Evolutionary conservation across 2,329 filamentous ascomycete genomes (phyloP), one percentile per base, ranked within the genome.

Genomic region (Plectosphaerella cucumerina): DNA sequence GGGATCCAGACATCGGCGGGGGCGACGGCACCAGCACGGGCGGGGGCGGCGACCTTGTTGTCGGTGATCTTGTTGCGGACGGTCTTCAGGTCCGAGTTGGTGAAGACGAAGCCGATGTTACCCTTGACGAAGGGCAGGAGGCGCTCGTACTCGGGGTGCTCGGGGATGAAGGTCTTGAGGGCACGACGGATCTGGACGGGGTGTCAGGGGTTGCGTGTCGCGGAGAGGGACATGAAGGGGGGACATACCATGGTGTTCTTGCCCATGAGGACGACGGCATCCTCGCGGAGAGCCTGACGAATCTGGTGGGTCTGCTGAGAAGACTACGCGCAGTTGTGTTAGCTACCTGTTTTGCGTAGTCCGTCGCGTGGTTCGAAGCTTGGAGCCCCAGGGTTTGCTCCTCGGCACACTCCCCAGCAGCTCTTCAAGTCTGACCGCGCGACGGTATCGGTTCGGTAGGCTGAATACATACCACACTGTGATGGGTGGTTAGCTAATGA

Each of bases 261-360:
- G 74, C 93, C 94, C 94, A 97, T 97, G 79, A 99, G 83, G 66
- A 99, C 92, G 65, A 97, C 89, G 77, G 85, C 92, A 77, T 96
- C 79, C 58, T 87, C 87, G 74, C 94, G 92, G 74, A 99, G 89
- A 68, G 90, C 78, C 69, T 87, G 79, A 75, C 94, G 89, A 76
- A 99, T 97, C 86, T 99, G 94, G 90, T 99, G 94, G 95, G 99
- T 99, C 87, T 99, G 95, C 86, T 99, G 94, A 65, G 94, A 99
- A 76, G 87, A 90, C 39, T 42, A 15, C 18, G 15, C 18, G 37
- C 17, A 9, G 39, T 42, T 42, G 39, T 42, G 26, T 31, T 8
- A 31, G 26, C 4, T 31, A 31, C 8, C 8, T 31, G 26, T 5
- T 31, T 11, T 4, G 26, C 4, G 4, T 2, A 31, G 26, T 31